A percentile compares a stretch with the other conserved stretches of the same genome.
Evolutionary conservation across 371 early-diverging fungal genomes (phyloP).

Genomic region (Homolaphlyctis polyrhiza): DNA sequence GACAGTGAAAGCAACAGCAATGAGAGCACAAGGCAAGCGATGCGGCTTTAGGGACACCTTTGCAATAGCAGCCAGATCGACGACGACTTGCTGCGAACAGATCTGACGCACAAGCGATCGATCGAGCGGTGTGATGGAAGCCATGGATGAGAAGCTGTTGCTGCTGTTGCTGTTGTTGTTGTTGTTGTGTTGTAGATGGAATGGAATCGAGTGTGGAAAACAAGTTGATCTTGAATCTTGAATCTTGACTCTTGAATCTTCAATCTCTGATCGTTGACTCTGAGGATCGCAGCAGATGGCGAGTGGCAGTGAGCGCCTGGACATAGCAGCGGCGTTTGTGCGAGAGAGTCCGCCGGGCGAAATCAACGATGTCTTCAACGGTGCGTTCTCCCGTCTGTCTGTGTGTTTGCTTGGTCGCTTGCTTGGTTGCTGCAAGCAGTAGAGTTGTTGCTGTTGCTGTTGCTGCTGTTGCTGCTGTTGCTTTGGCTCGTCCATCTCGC

Average conservation of each 20-base stretch:
- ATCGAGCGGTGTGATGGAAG: no score
- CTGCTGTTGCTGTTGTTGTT: no score
- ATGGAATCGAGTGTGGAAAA: no score
- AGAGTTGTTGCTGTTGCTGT: no score
- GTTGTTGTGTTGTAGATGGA: no score
- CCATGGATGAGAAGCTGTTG: no score
- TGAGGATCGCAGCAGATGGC: no score
- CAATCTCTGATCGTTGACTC: background rate
- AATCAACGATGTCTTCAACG: conserved; percentile 92
- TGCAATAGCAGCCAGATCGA: conserved; percentile 75
- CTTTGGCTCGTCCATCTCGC: background rate
- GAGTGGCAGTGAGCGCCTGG: conserved; percentile 33
- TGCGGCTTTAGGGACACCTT: conserved; percentile 20
- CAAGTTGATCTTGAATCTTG: background rate
- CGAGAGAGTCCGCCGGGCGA: conserved; percentile 91
- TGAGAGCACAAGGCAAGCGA: background rate
- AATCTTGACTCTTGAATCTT: background rate
- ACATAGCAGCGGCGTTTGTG: conserved; percentile 77
- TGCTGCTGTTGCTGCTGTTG: no score
- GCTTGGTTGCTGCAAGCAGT: background rate
- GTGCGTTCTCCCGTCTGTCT: conserved; percentile 39
- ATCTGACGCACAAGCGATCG: conserved; percentile 48
- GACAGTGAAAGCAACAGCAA: no score
- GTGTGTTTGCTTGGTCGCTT: background rate
- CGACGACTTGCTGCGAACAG: conserved; percentile 88